phyloP scores from a whole-genome alignment of 73 alveolate genomes.

The Stentor coeruleus region DNA sequence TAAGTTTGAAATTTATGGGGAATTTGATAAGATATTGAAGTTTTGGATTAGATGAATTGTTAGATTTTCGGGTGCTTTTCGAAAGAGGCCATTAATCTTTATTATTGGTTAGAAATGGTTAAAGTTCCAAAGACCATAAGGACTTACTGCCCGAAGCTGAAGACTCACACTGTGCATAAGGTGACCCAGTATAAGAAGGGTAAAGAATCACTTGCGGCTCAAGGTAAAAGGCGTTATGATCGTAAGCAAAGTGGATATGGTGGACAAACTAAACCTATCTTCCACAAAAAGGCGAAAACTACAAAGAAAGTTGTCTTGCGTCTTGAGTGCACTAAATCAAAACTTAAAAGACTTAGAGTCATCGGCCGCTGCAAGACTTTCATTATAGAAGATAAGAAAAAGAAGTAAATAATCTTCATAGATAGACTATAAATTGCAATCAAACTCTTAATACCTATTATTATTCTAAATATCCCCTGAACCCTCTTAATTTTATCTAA shows the following conservation, averaged over 20 bases:
- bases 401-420: too few species aligned
- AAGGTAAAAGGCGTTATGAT: slow-evolving; percentile 49
- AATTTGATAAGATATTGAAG: too few species aligned
- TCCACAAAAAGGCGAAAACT: slow-evolving; percentile 43
- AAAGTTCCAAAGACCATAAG: too few species aligned
- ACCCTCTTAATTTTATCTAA: neutral
- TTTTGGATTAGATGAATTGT: too few species aligned
- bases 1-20: too few species aligned
- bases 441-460: too few species aligned
- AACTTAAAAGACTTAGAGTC: slow-evolving; percentile 58
- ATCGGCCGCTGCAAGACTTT: slow-evolving; percentile 83
- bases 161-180: slow-evolving; percentile 45
- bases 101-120: too few species aligned
- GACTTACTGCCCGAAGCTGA: too few species aligned
- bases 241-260: slow-evolving; percentile 45
- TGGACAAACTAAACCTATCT: slow-evolving; percentile 43
- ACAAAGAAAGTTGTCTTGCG: slow-evolving; percentile 45
- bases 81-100: too few species aligned
- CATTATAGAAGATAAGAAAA: slow-evolving; percentile 62
- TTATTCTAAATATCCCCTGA: too few species aligned
- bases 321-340: slow-evolving; percentile 74
- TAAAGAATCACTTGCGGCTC: slow-evolving; percentile 43
- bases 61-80: too few species aligned
- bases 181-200: slow-evolving; percentile 49
- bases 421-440: too few species aligned